A percentile compares a stretch with the other conserved stretches of the same genome.
These are phyloP conservation scores for Turnera subulata DNA, from an alignment of 345 rosid species.

Conservation along the genomic window DNA sequence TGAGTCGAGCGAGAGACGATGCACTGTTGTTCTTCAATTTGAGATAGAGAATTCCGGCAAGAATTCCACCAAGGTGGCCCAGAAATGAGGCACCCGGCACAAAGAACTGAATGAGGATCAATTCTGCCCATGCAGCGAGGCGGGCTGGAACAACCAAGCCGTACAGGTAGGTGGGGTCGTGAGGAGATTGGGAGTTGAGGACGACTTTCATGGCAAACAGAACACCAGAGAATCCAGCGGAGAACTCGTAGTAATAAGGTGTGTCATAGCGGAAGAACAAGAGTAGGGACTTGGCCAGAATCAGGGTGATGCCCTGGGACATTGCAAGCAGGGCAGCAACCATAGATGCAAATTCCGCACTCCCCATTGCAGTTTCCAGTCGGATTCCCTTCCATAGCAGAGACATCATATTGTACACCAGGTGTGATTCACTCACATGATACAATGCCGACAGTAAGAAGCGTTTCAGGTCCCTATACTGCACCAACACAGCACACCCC, in stretches of 20 bases:
- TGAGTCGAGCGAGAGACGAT: constrained; percentile 46
- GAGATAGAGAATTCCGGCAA: constrained; percentile 80
- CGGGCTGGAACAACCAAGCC: constrained; percentile 71
- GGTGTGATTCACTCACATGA: constrained; percentile 79
- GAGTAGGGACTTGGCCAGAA: constrained; percentile 65
- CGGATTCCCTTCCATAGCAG: constrained; percentile 92
- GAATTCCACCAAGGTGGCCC: constrained; percentile 94
- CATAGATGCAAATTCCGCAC: constrained; percentile 77
- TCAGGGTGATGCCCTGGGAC: constrained; percentile 83
- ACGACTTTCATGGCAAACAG: constrained; percentile 95
- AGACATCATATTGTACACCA: constrained; percentile 86
- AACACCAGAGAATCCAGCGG: constrained; percentile 89
- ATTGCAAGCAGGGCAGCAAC: constrained; percentile 58
- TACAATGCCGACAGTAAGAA: constrained; percentile 82
- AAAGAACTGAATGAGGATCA: constrained; percentile 83
- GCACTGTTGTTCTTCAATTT: constrained; percentile 56
- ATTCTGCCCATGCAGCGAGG: constrained; percentile 92
- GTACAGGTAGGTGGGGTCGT: constrained; percentile 48
- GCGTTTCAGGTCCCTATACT: constrained; percentile 74
- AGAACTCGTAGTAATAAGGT: constrained; percentile 61
- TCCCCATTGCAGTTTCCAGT: constrained; percentile 86
- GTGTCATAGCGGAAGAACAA: constrained; percentile 49
- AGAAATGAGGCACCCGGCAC: constrained; percentile 85
- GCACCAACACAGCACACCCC: constrained; percentile 21
- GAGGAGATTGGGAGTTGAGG: constrained; percentile 74